A percentile compares a stretch with the other conserved stretches of the same genome.
phyloP scores from a whole-genome alignment of 2,329 filamentous ascomycete species.

The Sclerotiophoma versabilis region DNA sequence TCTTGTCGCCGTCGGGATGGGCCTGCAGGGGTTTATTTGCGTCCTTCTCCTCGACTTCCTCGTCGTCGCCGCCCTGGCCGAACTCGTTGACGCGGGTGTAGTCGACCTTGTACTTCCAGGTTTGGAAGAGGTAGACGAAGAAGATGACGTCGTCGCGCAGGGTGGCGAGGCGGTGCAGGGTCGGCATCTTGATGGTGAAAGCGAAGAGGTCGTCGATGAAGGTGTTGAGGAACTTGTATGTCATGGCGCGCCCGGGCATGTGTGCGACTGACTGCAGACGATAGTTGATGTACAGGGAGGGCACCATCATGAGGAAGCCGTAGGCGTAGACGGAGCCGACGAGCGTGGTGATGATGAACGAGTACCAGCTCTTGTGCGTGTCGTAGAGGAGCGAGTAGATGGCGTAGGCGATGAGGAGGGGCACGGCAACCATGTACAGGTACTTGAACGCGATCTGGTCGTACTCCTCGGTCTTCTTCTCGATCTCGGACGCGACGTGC shows the following conservation, averaged over 20 bases:
- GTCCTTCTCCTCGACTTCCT: constrained; percentile 62
- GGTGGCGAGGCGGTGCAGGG: constrained; percentile 89
- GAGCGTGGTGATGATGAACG: constrained; percentile 91
- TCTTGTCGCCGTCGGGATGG: constrained; percentile 41
- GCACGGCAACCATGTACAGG: constrained; percentile 90
- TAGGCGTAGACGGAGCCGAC: constrained; percentile 98
- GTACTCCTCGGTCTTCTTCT: constrained; percentile 98
- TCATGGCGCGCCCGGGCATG: constrained; percentile 96
- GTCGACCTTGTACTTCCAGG: constrained; percentile 90
- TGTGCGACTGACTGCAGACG: constrained; percentile 88
- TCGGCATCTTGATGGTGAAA: constrained; percentile 99
- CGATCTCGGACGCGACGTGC: constrained; percentile 91
- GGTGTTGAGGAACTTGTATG: constrained; percentile 97
- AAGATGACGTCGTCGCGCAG: constrained; percentile 97
- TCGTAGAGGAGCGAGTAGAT: constrained; percentile 92
- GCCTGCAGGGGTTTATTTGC: constrained; percentile 50
- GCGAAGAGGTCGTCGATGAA: constrained; percentile 99
- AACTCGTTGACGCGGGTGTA: constrained; percentile 96
- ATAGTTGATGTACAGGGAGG: constrained; percentile 98
- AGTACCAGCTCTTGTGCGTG: constrained; percentile 97
- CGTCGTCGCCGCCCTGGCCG: constrained; percentile 94
- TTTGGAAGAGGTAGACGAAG: constrained; percentile 96
- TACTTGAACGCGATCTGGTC: constrained; percentile 98
- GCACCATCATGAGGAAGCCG: constrained; percentile 99
- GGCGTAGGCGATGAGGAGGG: constrained; percentile 87